Percentiles rank a stretch among this genome's conserved stretches.
Conservation (phyloP, 441 rosid species). For the Codiaeum variegatum region DNA sequence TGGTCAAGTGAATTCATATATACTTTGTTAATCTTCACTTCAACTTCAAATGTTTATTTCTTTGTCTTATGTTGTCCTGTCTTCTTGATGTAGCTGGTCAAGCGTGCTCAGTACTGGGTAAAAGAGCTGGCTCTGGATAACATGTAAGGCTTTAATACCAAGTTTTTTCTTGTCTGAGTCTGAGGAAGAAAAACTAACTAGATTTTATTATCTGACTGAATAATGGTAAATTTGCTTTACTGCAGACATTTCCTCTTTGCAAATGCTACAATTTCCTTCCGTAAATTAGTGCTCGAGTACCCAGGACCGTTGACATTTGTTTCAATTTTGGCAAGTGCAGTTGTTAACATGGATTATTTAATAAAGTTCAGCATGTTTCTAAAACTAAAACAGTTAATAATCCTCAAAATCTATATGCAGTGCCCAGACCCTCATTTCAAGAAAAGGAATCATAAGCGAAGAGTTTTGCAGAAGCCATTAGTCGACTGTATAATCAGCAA, state of each 20-base stretch:
- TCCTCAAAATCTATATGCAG: slow-evolving; percentile 34
- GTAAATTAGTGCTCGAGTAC: slow-evolving; percentile 51
- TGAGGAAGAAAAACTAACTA: background rate
- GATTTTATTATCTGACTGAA: background rate
- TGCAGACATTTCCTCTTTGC: slow-evolving; percentile 82
- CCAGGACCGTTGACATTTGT: slow-evolving; percentile 81
- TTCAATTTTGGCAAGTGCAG: slow-evolving; percentile 69
- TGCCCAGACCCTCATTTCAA: slow-evolving; percentile 98
- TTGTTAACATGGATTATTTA: background rate
- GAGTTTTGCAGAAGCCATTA: slow-evolving; percentile 73
- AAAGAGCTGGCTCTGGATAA: slow-evolving; percentile 68
- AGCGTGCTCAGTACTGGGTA: slow-evolving; percentile 76
- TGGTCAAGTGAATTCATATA: slow-evolving; percentile 27
- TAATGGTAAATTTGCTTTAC: slow-evolving; percentile 12
- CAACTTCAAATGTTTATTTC: slow-evolving; percentile 8
- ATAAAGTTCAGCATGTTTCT: slow-evolving; percentile 5
- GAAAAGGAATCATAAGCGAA: slow-evolving; percentile 86
- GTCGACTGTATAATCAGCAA: slow-evolving; percentile 50
- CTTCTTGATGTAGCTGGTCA: slow-evolving; percentile 57
- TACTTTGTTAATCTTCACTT: slow-evolving; percentile 12
- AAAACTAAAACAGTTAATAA: background rate
- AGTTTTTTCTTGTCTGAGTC: background rate
- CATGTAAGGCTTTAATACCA: slow-evolving; percentile 44
- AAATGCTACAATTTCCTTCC: slow-evolving; percentile 74
- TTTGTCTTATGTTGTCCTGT: slow-evolving; percentile 9